phyloP scores from a whole-genome alignment of 2,329 filamentous ascomycete genomes.

The Penicillium polonicum region DNA sequence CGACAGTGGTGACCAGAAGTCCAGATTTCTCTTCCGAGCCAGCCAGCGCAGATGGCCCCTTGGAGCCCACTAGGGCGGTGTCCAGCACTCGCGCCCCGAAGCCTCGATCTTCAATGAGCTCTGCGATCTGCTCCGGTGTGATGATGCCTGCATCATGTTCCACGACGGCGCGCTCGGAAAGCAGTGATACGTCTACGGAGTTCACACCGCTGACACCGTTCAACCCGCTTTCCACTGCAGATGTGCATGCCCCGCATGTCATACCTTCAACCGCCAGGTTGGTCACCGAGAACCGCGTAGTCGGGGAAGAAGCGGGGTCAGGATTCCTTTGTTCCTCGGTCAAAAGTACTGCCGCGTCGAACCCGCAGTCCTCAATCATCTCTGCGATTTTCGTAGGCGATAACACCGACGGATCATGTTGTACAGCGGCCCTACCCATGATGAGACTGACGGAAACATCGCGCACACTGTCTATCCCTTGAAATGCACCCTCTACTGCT shows the following conservation, averaged over 20 bases:
- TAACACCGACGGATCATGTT: constrained; percentile 76
- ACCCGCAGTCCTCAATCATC: constrained; percentile 87
- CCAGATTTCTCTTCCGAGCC: constrained; percentile 36
- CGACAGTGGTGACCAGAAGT: constrained; percentile 72
- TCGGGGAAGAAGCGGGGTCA: constrained; percentile 30
- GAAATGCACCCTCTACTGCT: constrained; percentile 89
- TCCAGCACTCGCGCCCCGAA: constrained; percentile 80
- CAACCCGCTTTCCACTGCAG: constrained; percentile 78
- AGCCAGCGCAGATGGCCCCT: constrained; percentile 34
- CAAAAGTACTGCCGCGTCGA: constrained; percentile 84
- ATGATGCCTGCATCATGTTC: constrained; percentile 67
- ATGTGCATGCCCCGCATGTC: constrained; percentile 89
- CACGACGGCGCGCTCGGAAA: constrained; percentile 82
- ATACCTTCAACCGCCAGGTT: constrained; percentile 80
- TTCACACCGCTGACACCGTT: constrained; percentile 71
- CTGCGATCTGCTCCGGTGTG: constrained; percentile 54
- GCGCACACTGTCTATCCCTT: constrained; percentile 74
- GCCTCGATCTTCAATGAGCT: constrained; percentile 66
- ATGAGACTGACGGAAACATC: constrained; percentile 89
- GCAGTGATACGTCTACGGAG: constrained; percentile 75
- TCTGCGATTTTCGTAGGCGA: constrained; percentile 74
- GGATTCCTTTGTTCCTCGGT: constrained; percentile 60
- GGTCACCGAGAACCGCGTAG: constrained; percentile 57
- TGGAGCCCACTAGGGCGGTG: constrained; percentile 51
- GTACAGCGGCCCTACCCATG: constrained; percentile 92